Evolutionary conservation across 169 alveolate genomes (phyloP).

Genomic region (Eimeria necatrix): DNA sequence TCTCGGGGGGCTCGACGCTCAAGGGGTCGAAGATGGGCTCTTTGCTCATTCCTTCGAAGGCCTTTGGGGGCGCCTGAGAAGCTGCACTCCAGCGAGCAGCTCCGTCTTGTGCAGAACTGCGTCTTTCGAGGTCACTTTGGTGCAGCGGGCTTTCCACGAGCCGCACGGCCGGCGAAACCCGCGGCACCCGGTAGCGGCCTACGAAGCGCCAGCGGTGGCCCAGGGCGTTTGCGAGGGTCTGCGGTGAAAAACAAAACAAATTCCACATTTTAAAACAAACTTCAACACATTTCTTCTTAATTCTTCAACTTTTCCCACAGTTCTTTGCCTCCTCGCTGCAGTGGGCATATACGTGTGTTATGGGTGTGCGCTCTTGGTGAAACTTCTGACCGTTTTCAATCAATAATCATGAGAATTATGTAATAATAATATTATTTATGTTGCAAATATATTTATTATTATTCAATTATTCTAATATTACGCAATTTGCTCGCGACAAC

Average conservation of each 20-base stretch:
- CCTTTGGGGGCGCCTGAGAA: neutral
- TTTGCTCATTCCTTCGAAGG: slow-evolving; percentile 43
- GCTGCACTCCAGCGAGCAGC: neutral
- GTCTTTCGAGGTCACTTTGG: slow-evolving; percentile 6
- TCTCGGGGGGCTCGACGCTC: slow-evolving; percentile 39
- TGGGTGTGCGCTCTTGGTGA: too few relatives aligned
- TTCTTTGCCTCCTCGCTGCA: too few relatives aligned
- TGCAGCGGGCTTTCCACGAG: slow-evolving; percentile 26
- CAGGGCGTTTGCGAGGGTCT: slow-evolving; percentile 64
- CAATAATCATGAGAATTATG: too few relatives aligned
- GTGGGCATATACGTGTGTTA: too few relatives aligned
- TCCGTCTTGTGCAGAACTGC: slow-evolving; percentile 11
- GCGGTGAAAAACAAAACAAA: neutral
- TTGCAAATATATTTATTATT: too few relatives aligned
- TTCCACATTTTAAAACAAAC: too few relatives aligned
- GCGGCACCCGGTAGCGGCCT: slow-evolving; percentile 17
- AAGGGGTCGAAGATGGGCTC: slow-evolving; percentile 65
- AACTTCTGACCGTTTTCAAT: too few relatives aligned
- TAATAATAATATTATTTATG: too few relatives aligned
- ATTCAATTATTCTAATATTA: too few relatives aligned
- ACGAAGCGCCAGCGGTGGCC: slow-evolving; percentile 67
- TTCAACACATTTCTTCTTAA: neutral
- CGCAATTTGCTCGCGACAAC: too few relatives aligned
- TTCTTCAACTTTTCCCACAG: neutral
- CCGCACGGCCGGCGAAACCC: slow-evolving; percentile 50